Evolutionary conservation across 176 grass and related monocot genomes (phyloP).

Genomic region (Ananas comosus): DNA sequence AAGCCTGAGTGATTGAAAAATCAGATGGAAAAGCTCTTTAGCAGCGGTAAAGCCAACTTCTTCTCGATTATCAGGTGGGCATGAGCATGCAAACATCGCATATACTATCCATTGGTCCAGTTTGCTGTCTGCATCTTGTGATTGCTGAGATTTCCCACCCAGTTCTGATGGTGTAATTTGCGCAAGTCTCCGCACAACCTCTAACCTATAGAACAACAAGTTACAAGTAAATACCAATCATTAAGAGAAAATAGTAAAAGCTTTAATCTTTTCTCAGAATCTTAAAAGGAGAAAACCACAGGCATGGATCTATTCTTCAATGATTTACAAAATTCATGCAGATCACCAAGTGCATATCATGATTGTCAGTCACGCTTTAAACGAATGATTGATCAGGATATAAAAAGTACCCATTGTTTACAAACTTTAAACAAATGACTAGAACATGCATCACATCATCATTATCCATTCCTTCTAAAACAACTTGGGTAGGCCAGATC

Average conservation of each 20-base stretch:
- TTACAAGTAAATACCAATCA: neutral
- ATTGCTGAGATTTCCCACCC: slow-evolving; percentile 81
- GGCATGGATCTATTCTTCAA: neutral
- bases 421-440: no score
- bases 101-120: slow-evolving; percentile 97
- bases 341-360: neutral
- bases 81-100: slow-evolving; percentile 92
- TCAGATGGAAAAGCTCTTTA: slow-evolving; percentile 89
- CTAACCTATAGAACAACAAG: slow-evolving; percentile 37
- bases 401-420: no score
- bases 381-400: no score
- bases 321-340: neutral
- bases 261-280: neutral
- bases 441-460: no score
- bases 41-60: slow-evolving; percentile 41
- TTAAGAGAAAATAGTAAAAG: neutral
- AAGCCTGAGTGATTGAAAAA: slow-evolving; percentile 85
- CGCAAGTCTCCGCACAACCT: slow-evolving; percentile 77
- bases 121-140: slow-evolving; percentile 76
- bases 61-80: slow-evolving; percentile 65
- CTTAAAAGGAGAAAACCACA: neutral
- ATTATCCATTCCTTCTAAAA: no score
- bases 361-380: neutral
- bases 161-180: slow-evolving; percentile 83
- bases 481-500: no score